Evolutionary conservation across 129 eudicot species (phyloP).

Genomic region (Deinandra increscens): DNA sequence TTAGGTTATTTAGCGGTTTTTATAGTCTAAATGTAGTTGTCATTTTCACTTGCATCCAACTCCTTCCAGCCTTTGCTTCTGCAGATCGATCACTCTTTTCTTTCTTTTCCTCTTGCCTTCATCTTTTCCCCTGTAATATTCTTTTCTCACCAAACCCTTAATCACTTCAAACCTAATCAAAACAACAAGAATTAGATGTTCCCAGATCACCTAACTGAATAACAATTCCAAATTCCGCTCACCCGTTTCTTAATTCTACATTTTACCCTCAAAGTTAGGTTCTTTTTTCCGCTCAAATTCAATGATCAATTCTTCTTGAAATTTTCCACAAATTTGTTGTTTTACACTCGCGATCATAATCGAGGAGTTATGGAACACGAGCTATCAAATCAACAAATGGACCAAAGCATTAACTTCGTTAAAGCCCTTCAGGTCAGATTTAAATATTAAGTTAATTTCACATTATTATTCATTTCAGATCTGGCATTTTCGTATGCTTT

Average conservation of each 20-base stretch:
- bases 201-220: constrained; percentile 2
- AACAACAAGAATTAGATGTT: constrained; percentile 14
- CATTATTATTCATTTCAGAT: constrained; percentile 32
- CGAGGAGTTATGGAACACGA: constrained; percentile 41
- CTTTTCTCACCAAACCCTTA: constrained; percentile 29
- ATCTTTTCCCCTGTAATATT: constrained; percentile 1
- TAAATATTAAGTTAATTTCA: background rate
- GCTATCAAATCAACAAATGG: constrained; percentile 49
- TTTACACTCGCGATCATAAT: background rate
- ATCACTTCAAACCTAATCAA: constrained; percentile 19
- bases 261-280: background rate
- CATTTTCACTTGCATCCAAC: constrained; percentile 39
- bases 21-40: background rate
- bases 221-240: constrained; percentile 1
- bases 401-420: constrained; percentile 78
- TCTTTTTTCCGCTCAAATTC: background rate
- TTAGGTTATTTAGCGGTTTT: background rate
- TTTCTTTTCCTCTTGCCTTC: background rate
- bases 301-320: constrained; percentile 12
- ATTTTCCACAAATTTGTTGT: background rate
- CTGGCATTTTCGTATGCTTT: constrained; percentile 26
- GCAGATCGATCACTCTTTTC: constrained; percentile 20
- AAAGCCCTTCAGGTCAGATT: constrained; percentile 79
- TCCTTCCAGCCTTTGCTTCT: constrained; percentile 20
- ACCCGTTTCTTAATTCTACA: constrained; percentile 12